phyloP scores from a whole-genome alignment of 257 asterid genomes.

The Rhazya stricta region DNA sequence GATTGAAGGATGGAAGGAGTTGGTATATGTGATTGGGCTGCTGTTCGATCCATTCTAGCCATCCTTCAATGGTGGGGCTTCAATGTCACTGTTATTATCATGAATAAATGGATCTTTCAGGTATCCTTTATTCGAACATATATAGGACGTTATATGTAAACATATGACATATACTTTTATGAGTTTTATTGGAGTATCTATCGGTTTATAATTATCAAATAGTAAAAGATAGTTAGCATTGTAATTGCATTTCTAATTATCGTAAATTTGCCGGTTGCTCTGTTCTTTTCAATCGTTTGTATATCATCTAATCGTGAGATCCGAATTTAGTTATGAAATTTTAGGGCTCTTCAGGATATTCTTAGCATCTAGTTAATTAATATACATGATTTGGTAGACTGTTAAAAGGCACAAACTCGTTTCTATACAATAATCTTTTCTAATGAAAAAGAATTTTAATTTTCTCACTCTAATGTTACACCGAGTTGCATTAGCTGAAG shows the following conservation, averaged over 20 bases:
- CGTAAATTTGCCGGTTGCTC: neutral
- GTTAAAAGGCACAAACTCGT: no score
- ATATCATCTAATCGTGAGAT: neutral
- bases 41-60: conserved; percentile 60
- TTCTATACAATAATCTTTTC: no score
- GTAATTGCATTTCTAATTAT: neutral
- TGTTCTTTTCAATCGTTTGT: neutral
- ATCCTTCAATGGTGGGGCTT: conserved; percentile 85
- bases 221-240: neutral
- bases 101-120: conserved; percentile 93
- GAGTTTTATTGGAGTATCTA: neutral
- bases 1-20: conserved; percentile 44
- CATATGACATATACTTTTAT: neutral
- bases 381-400: no score
- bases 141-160: neutral
- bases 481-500: neutral
- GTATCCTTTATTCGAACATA: conserved; percentile 17
- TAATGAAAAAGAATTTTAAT: no score
- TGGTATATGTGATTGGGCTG: conserved; percentile 52
- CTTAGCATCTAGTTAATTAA: neutral
- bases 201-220: neutral
- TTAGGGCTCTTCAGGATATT: neutral
- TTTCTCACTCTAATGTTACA: no score
- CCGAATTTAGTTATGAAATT: neutral
- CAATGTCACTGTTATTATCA: conserved; percentile 79